These are phyloP conservation scores for Coniochaeta pulveracea DNA, from an alignment of 2,329 filamentous ascomycete species.

Conservation along the genomic window DNA sequence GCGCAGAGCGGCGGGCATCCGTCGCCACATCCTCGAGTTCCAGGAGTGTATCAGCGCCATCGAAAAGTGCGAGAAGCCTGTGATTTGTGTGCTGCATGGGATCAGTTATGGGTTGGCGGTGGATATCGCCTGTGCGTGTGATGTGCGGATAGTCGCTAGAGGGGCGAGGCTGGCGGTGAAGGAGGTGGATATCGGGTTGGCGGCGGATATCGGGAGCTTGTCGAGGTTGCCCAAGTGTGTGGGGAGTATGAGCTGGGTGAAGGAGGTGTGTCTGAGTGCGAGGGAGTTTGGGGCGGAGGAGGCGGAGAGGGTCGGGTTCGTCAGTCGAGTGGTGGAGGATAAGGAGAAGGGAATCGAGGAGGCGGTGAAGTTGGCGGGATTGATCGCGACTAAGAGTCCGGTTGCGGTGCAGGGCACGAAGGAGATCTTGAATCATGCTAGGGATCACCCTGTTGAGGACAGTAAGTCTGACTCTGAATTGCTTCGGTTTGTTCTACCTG, in stretches of 20 bases:
- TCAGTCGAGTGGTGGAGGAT: conserved; percentile 50
- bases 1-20: conserved; percentile 48
- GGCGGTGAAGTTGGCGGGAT: conserved; percentile 49
- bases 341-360: conserved; percentile 53
- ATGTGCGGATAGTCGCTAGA: conserved; percentile 54
- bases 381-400: conserved; percentile 73
- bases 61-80: conserved; percentile 85
- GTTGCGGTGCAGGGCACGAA: conserved; percentile 83
- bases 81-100: conserved; percentile 73
- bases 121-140: conserved; percentile 58
- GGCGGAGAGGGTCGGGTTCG: conserved; percentile 58
- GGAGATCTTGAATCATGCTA: conserved; percentile 70
- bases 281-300: conserved; percentile 59
- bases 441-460: conserved; percentile 68
- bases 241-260: conserved; percentile 62
- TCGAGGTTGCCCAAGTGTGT: conserved; percentile 64
- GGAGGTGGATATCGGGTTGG: conserved; percentile 73
- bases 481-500: not conserved
- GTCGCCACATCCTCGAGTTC: conserved; percentile 65
- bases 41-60: conserved; percentile 66
- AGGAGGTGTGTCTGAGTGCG: conserved; percentile 65
- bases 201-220: conserved; percentile 69
- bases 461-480: conserved; percentile 37
- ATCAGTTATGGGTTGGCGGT: conserved; percentile 69
- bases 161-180: conserved; percentile 60